These are phyloP conservation scores for Rhizodiscina lignyota DNA, from an alignment of 495 filamentous ascomycete species.

Conservation along the genomic window DNA sequence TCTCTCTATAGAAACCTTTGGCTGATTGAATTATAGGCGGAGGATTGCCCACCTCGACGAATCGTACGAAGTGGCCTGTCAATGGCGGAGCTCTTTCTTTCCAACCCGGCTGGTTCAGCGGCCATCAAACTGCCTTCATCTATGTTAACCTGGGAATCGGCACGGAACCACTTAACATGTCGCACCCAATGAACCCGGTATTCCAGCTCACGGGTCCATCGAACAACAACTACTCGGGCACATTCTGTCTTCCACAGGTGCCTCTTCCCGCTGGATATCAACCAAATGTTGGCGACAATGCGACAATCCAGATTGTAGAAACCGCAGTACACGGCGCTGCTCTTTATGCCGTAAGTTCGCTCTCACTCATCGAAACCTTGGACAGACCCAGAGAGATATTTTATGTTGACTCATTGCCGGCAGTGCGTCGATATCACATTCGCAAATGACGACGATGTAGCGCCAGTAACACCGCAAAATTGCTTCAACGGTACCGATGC, in stretches of 20 bases:
- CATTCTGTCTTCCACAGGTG: slow-evolving; percentile 79
- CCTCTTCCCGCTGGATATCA: slow-evolving; percentile 60
- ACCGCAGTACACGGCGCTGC: slow-evolving; percentile 76
- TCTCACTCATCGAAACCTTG: background rate
- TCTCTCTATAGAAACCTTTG: slow-evolving; percentile 2
- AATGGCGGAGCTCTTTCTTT: slow-evolving; percentile 70
- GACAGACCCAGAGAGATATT: slow-evolving; percentile 3
- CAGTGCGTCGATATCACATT: slow-evolving; percentile 90
- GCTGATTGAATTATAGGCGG: too few relatives aligned
- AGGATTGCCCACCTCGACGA: slow-evolving; percentile 59
- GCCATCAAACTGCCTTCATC: slow-evolving; percentile 69
- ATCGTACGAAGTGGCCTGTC: slow-evolving; percentile 85
- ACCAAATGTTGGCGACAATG: slow-evolving; percentile 68
- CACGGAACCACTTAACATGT: slow-evolving; percentile 71
- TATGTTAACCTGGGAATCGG: slow-evolving; percentile 93
- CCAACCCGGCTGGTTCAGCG: slow-evolving; percentile 91
- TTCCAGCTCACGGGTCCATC: slow-evolving; percentile 77
- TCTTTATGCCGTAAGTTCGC: slow-evolving; percentile 66
- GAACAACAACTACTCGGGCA: slow-evolving; percentile 68
- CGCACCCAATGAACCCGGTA: slow-evolving; percentile 60
- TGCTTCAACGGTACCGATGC: slow-evolving; percentile 63
- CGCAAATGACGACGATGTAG: slow-evolving; percentile 55
- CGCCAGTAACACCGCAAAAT: slow-evolving; percentile 56
- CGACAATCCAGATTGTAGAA: slow-evolving; percentile 90
- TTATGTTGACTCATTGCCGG: slow-evolving; percentile 4